Percentiles rank a stretch among this genome's conserved stretches.
Evolutionary conservation across 768 basidiomycete species (phyloP).

Genomic region (Leccinum barrowsii): DNA sequence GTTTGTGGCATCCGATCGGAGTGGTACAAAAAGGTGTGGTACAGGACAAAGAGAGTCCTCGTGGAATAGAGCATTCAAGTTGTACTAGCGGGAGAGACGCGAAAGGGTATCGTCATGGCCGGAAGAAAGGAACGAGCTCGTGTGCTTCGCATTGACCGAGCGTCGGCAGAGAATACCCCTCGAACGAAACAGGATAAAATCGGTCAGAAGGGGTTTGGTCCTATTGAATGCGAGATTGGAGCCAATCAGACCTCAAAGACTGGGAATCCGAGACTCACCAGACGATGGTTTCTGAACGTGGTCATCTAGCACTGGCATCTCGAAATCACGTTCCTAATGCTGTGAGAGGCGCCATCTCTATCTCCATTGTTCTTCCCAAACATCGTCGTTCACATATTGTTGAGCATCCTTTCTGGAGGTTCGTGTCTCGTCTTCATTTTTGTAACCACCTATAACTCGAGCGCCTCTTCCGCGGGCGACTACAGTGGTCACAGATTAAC

Average conservation of each 20-base stretch:
- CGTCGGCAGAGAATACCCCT: conserved; percentile 70
- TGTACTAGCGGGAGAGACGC: conserved; percentile 49
- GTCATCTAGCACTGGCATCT: conserved; percentile 40
- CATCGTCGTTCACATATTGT: conserved; percentile 21
- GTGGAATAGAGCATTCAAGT: conserved; percentile 67
- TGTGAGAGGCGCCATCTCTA: conserved; percentile 73
- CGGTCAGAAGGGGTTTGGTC: conserved; percentile 45
- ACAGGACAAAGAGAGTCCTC: conserved; percentile 59
- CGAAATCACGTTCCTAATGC: conserved; percentile 44
- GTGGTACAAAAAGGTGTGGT: conserved; percentile 74
- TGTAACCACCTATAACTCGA: conserved; percentile 52
- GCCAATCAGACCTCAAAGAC: neutral
- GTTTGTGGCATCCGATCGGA: conserved; percentile 79
- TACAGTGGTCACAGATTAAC: conserved; percentile 90
- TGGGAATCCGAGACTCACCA: conserved; percentile 26
- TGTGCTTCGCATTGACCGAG: conserved; percentile 77
- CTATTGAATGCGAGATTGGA: conserved; percentile 19
- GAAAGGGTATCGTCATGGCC: conserved; percentile 26
- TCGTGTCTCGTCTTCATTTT: neutral
- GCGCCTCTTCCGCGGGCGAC: conserved; percentile 70
- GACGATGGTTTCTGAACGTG: conserved; percentile 31
- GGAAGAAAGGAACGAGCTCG: conserved; percentile 77
- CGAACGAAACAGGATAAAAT: conserved; percentile 74
- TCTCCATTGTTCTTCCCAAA: conserved; percentile 65
- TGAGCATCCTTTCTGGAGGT: conserved; percentile 18